Evolutionary conservation across 306 rosid genomes (phyloP).

Genomic region (Cucurbita moschata): DNA sequence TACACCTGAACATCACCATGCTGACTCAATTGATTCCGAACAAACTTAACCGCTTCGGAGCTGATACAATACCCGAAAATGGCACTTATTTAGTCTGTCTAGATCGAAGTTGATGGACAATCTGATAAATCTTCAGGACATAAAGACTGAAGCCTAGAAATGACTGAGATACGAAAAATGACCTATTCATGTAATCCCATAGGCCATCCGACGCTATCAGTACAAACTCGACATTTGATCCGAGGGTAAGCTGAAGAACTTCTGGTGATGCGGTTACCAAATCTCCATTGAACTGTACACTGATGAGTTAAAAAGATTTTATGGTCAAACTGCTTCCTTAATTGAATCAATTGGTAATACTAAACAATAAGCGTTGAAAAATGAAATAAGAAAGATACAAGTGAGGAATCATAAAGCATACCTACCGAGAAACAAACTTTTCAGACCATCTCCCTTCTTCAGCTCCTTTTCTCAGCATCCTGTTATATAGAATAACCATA

Average conservation of each 20-base stretch:
- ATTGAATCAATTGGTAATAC: too few species aligned
- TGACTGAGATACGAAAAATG: constrained; percentile 8
- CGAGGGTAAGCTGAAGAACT: constrained; percentile 61
- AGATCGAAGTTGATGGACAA: background rate
- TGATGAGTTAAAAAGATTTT: constrained; percentile 17
- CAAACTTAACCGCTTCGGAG: constrained; percentile 71
- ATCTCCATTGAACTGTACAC: constrained; percentile 65
- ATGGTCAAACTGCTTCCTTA: background rate
- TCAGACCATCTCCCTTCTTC: constrained; percentile 79
- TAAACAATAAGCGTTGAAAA: background rate
- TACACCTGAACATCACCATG: constrained; percentile 89
- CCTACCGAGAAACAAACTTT: constrained; percentile 89
- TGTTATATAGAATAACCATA: constrained; percentile 26
- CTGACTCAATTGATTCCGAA: constrained; percentile 59
- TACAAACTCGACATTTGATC: constrained; percentile 60
- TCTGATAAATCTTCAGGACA: background rate
- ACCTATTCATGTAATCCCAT: constrained; percentile 97
- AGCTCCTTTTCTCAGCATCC: constrained; percentile 86
- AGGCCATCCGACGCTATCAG: constrained; percentile 93
- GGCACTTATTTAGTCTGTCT: background rate
- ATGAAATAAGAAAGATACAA: background rate
- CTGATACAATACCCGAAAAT: constrained; percentile 39
- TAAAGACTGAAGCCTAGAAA: background rate
- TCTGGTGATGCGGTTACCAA: constrained; percentile 79
- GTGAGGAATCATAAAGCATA: constrained; percentile 12